These are phyloP conservation scores for Phytophthora podocarpi DNA, from an alignment of 352 stramenopile genomes.

Conservation along the genomic window DNA sequence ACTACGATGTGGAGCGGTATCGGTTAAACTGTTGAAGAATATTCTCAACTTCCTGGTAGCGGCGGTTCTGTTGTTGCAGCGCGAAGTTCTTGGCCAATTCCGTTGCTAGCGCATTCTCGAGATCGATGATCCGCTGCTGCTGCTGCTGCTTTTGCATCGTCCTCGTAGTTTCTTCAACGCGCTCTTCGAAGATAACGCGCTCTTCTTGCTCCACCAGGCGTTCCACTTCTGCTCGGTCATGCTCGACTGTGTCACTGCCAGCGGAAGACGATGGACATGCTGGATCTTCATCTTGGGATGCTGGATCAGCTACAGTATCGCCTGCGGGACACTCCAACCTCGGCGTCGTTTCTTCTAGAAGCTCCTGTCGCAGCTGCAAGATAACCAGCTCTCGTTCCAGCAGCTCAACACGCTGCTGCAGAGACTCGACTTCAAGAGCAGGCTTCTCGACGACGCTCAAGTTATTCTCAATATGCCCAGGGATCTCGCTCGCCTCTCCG, in stretches of 20 bases:
- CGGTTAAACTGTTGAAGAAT: slow-evolving; percentile 13
- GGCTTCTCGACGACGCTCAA: background rate
- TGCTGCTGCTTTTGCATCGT: slow-evolving; percentile 15
- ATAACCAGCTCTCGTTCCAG: slow-evolving; percentile 26
- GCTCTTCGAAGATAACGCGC: background rate
- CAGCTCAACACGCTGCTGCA: slow-evolving; percentile 26
- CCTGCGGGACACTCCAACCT: background rate
- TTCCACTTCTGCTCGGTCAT: background rate
- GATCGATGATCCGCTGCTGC: slow-evolving; percentile 13
- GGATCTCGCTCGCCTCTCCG: background rate
- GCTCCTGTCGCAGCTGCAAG: slow-evolving; percentile 13
- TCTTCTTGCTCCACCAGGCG: slow-evolving; percentile 6
- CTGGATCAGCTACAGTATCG: background rate
- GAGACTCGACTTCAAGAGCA: slow-evolving; percentile 1
- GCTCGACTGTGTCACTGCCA: background rate
- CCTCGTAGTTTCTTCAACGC: background rate
- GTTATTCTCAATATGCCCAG: background rate
- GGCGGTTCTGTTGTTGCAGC: slow-evolving; percentile 10
- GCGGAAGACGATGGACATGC: background rate
- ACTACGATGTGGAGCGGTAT: background rate
- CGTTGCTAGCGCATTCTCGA: slow-evolving; percentile 16
- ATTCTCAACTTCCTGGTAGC: slow-evolving; percentile 9
- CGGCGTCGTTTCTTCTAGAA: slow-evolving; percentile 5
- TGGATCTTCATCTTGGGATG: background rate
- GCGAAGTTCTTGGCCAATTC: slow-evolving; percentile 4